phyloP scores from a whole-genome alignment of 2,329 filamentous ascomycete genomes.

The Acrodontium crateriforme region DNA sequence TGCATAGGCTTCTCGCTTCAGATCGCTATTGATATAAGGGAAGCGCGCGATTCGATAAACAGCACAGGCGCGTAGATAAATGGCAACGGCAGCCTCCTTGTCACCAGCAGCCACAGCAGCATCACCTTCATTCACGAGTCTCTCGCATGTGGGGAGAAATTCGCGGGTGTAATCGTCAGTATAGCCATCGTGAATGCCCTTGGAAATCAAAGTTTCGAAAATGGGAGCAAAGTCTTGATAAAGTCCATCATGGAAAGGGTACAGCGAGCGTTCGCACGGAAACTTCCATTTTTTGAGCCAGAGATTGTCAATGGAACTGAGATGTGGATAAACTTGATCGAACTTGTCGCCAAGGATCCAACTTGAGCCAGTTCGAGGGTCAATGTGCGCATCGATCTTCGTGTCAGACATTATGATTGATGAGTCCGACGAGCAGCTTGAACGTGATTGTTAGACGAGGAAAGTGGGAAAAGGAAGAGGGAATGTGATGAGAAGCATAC shows the following conservation, averaged over 20 bases:
- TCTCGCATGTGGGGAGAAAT: constrained; percentile 22
- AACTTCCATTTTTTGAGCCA: constrained; percentile 26
- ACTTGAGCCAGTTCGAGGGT: constrained; percentile 19
- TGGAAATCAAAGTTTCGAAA: constrained; percentile 23
- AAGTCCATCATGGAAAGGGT: constrained; percentile 23
- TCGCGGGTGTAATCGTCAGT: constrained; percentile 23
- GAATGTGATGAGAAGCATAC: constrained; percentile 1
- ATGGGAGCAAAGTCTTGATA: constrained; percentile 26
- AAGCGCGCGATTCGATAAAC: constrained; percentile 25
- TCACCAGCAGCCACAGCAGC: constrained; percentile 9
- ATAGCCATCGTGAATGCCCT: constrained; percentile 26
- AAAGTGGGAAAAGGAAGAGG: too few relatives aligned
- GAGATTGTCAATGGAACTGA: constrained; percentile 45
- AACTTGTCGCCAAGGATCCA: constrained; percentile 35
- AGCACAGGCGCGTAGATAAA: constrained; percentile 24
- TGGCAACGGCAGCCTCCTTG: constrained; percentile 16
- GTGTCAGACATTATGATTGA: too few relatives aligned
- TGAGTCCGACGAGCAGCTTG: too few relatives aligned
- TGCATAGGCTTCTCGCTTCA: constrained; percentile 22
- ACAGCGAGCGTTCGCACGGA: constrained; percentile 17
- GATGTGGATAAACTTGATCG: constrained; percentile 39
- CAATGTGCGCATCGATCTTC: too few relatives aligned
- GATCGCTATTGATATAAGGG: constrained; percentile 23
- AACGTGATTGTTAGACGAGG: too few relatives aligned
- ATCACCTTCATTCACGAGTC: constrained; percentile 19